These are phyloP conservation scores for Inga oerstediana DNA, from an alignment of 306 rosid genomes.

Conservation along the genomic window DNA sequence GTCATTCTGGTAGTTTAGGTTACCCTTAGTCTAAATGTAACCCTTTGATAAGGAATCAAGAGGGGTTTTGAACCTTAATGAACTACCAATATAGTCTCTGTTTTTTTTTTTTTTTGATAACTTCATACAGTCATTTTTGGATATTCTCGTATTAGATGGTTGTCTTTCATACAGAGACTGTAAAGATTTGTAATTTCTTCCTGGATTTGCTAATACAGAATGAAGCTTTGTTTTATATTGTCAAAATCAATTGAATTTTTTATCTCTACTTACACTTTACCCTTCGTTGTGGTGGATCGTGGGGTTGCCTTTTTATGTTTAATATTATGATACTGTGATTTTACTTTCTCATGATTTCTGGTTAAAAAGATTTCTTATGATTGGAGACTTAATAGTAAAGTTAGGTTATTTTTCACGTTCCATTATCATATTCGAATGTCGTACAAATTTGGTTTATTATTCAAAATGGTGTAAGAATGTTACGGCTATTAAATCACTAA, in stretches of 20 bases:
- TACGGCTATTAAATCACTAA: too few species aligned
- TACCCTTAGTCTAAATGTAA: background rate
- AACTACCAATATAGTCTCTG: background rate
- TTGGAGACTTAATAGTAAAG: background rate
- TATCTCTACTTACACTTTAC: background rate
- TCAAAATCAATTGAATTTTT: background rate
- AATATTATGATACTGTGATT: background rate
- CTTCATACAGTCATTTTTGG: background rate
- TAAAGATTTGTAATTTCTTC: background rate
- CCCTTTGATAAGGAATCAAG: background rate
- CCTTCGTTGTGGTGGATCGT: background rate
- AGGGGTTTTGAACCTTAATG: background rate
- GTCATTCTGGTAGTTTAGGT: constrained; percentile 29
- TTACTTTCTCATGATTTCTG: too few species aligned
- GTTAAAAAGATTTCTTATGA: background rate
- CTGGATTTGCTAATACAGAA: background rate
- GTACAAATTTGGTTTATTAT: background rate
- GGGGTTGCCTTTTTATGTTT: background rate
- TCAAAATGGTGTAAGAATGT: too few species aligned
- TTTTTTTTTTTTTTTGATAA: background rate
- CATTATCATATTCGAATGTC: background rate
- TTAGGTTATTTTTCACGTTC: background rate
- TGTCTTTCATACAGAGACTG: background rate
- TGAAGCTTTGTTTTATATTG: background rate
- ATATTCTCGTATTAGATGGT: background rate